Evolutionary conservation across 768 basidiomycete species (phyloP), one percentile per base, ranked within the genome.

Genomic region (Agrocybe pediades): DNA sequence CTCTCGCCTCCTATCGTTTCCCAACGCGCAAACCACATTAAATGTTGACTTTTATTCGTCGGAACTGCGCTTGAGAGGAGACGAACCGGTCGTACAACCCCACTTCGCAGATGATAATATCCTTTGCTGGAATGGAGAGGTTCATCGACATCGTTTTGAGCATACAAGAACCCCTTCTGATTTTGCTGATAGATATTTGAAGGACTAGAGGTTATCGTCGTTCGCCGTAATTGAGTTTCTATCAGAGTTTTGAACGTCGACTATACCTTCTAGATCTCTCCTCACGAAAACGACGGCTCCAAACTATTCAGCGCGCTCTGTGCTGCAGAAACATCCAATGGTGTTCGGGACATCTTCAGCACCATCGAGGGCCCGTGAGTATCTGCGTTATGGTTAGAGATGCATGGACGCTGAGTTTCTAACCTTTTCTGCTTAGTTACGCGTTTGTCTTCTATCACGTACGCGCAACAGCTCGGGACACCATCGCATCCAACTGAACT

Each of bases 91-190:
- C 15, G 67, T 76, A 2, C 93, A 95, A 65, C 93, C 93, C 23
- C 90, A 93, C 64, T 62, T 70, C 13, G 58, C 68, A 27, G 74
- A 73, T 13, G 83, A 80, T 6, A 78, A 86, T 62, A 64, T 90
- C 2, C 68, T 95, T 23, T 92, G 90, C 63, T 95, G 89, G 88
- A 93, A 92, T 63, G 92, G 93, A 55, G 90, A 95, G 75, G 90
- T 86, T 51, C 26, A 53, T 58, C 23, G 19, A n/a, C 21, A n/a
- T n/a, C n/a, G 33, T 46, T 9, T 53, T 52, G 24, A 33, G 9
- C n/a, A 24, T 33, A 41, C 39, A 11, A 13, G 46, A 11, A 27
- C 6, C 27, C 27, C 39, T 41, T 20, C 45, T 48, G 16, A 54
- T 21, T 44, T 36, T 25, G n/a, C 40, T 16, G 9, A 25, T 40